Conservation (phyloP, 176 grass and related monocot species). For the Rhynchospora breviuscula region DNA sequence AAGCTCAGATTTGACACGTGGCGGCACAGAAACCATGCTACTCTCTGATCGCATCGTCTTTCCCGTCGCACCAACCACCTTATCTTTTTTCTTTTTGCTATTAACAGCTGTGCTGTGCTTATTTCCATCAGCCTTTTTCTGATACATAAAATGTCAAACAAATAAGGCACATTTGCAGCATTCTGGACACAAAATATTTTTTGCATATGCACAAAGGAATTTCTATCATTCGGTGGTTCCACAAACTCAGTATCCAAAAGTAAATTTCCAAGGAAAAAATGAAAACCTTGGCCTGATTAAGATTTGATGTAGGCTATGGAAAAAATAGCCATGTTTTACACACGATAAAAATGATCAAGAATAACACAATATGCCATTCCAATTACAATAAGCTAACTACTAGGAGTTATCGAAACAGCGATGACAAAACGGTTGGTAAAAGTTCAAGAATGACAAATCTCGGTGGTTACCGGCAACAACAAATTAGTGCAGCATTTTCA, state of each 20-base stretch:
- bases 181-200: not conserved
- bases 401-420: not conserved
- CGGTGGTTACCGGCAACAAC: not conserved
- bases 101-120: constrained; percentile 58
- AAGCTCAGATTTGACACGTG: constrained; percentile 84
- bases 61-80: constrained; percentile 57
- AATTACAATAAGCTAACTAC: not conserved
- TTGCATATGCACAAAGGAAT: not conserved
- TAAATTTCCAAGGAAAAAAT: not conserved
- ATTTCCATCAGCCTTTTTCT: constrained; percentile 84
- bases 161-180: constrained; percentile 2
- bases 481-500: not conserved
- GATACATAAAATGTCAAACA: constrained; percentile 33
- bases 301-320: not conserved
- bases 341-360: not conserved
- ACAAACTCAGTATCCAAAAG: not conserved
- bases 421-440: not conserved
- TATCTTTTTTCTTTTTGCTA: constrained; percentile 90
- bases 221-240: not conserved
- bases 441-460: not conserved
- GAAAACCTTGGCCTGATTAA: not conserved
- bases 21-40: constrained; percentile 55
- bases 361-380: not conserved
- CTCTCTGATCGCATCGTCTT: constrained; percentile 65
- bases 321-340: not conserved